These are phyloP conservation scores for Nephelium lappaceum DNA, from an alignment of 345 rosid genomes.

Conservation along the genomic window DNA sequence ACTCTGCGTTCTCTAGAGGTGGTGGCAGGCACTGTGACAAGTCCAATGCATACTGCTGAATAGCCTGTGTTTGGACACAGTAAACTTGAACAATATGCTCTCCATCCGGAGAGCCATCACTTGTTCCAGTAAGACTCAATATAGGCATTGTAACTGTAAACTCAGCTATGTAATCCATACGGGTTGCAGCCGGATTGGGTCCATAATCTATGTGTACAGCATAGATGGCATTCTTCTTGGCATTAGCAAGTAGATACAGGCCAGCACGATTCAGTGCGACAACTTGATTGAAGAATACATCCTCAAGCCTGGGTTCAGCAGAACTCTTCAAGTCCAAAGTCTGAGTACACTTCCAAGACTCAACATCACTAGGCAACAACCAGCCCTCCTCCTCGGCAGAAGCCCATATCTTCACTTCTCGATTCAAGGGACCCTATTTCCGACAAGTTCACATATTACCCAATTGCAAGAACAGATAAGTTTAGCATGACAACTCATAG, in stretches of 20 bases:
- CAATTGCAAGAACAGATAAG: neutral
- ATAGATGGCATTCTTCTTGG: conserved; percentile 77
- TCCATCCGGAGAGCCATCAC: conserved; percentile 61
- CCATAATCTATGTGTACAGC: conserved; percentile 72
- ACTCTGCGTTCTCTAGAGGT: conserved; percentile 45
- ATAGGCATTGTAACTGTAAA: conserved; percentile 83
- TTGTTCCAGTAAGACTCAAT: conserved; percentile 73
- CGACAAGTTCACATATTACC: neutral
- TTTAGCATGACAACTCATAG: conserved; percentile 7
- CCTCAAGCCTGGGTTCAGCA: conserved; percentile 46
- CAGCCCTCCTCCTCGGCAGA: conserved; percentile 68
- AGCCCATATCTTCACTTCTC: conserved; percentile 67
- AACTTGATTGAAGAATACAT: conserved; percentile 72
- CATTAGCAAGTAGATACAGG: conserved; percentile 64
- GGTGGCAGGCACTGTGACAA: conserved; percentile 73
- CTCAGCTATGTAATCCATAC: conserved; percentile 72
- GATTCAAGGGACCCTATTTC: conserved; percentile 57
- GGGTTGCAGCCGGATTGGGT: conserved; percentile 58
- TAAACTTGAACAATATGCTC: conserved; percentile 65
- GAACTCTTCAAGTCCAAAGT: conserved; percentile 65
- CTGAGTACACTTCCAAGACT: conserved; percentile 64
- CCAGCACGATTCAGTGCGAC: conserved; percentile 64
- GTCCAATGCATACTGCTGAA: conserved; percentile 77
- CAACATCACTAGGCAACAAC: conserved; percentile 65
- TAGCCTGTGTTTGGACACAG: conserved; percentile 78